These are phyloP conservation scores for Gryganskiella cystojenkinii DNA, from an alignment of 192 early-diverging fungal species.

Conservation along the genomic window DNA sequence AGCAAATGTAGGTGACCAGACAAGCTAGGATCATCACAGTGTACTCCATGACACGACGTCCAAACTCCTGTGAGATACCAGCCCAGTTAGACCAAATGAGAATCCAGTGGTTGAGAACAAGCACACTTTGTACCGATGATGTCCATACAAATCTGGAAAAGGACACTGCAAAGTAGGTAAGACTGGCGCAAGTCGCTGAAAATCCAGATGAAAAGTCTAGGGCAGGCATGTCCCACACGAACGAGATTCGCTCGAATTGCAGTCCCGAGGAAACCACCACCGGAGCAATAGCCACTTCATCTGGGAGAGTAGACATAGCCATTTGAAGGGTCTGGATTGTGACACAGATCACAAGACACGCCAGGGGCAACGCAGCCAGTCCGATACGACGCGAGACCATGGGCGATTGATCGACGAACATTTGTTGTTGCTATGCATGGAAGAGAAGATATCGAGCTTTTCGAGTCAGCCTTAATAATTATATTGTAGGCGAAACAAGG, in stretches of 20 bases:
- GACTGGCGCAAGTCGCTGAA: constrained; percentile 18
- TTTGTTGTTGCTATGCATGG: constrained; percentile 46
- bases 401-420: constrained; percentile 77
- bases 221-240: constrained; percentile 17
- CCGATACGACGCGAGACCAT: constrained; percentile 84
- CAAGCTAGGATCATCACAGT: constrained; percentile 52
- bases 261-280: constrained; percentile 11
- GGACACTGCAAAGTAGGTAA: constrained; percentile 25
- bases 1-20: constrained; percentile 63
- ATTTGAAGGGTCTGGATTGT: constrained; percentile 58
- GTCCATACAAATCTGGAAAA: constrained; percentile 22
- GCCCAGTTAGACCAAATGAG: constrained; percentile 10
- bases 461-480: constrained; percentile 4
- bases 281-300: constrained; percentile 4
- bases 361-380: constrained; percentile 81
- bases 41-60: constrained; percentile 55
- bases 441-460: background rate
- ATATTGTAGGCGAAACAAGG: background rate
- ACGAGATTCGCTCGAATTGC: constrained; percentile 24
- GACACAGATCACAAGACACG: constrained; percentile 75
- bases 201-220: constrained; percentile 28
- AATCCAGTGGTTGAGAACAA: constrained; percentile 1
- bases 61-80: constrained; percentile 25
- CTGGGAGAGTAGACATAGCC: constrained; percentile 12
- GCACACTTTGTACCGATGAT: constrained; percentile 6